Conservation (phyloP, 768 basidiomycete species). For the Trametes cinnabarina region DNA sequence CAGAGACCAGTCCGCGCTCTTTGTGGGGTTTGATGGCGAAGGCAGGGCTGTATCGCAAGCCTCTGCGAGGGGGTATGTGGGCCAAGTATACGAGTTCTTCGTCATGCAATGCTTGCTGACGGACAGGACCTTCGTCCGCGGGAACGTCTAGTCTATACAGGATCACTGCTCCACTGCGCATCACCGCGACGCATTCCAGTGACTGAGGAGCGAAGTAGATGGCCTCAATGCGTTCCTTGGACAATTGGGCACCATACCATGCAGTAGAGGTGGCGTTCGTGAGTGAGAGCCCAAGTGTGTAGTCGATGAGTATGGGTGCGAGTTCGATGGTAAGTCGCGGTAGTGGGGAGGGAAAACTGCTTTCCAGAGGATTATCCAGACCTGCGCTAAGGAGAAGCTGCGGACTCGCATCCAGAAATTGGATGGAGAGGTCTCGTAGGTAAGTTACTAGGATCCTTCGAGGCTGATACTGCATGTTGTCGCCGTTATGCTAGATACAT, state of each 20-base stretch:
- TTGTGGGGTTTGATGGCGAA: conserved; percentile 52
- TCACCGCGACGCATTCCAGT: conserved; percentile 53
- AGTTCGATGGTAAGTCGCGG: conserved; percentile 62
- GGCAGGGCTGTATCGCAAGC: conserved; percentile 55
- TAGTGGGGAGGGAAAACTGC: conserved; percentile 65
- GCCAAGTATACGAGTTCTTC: conserved; percentile 53
- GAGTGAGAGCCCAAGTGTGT: conserved; percentile 32
- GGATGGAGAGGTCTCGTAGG: conserved; percentile 61
- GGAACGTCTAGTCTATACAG: conserved; percentile 41
- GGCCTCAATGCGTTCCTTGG: conserved; percentile 38
- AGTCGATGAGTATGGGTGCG: conserved; percentile 45
- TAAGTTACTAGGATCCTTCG: conserved; percentile 63
- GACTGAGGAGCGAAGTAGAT: conserved; percentile 54
- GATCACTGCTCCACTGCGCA: conserved; percentile 56
- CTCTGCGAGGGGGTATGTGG: conserved; percentile 42
- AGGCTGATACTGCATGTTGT: conserved; percentile 49
- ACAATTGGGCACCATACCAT: conserved; percentile 5
- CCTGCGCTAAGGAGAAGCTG: conserved; percentile 53
- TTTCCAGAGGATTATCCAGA: conserved; percentile 46
- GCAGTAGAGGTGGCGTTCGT: conserved; percentile 22
- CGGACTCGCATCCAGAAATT: conserved; percentile 73
- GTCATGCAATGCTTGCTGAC: conserved; percentile 33
- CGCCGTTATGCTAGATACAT: neutral
- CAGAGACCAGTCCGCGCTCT: conserved; percentile 41
- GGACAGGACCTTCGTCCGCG: conserved; percentile 12